A percentile compares a stretch with the other conserved stretches of the same genome.
phyloP scores from a whole-genome alignment of 257 asterid species.

The Fraxinus pennsylvanica region DNA sequence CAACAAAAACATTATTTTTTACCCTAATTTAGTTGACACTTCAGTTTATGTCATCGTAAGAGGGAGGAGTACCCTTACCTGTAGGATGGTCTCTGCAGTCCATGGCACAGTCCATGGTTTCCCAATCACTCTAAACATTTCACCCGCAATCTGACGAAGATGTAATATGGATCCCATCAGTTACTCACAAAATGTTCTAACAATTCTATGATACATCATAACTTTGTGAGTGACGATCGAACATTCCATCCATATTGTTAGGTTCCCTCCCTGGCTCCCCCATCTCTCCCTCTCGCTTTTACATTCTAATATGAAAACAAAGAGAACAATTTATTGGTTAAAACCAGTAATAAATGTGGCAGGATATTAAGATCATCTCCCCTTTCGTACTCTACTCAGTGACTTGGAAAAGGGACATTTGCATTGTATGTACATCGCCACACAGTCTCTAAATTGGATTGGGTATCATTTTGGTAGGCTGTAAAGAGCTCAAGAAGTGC shows the following conservation, averaged over 20 bases:
- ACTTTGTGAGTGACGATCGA: not conserved
- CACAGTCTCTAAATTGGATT: not conserved
- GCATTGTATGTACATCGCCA: not conserved
- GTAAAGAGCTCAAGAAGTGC: not conserved
- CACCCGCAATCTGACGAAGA: constrained; percentile 50
- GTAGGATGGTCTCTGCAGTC: constrained; percentile 89
- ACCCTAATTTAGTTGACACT: not conserved
- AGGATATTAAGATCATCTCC: not conserved
- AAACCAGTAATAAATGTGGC: not conserved
- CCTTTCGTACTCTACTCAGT: not conserved
- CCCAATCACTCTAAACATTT: constrained; percentile 49
- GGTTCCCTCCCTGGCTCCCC: not conserved
- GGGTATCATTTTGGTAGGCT: not conserved
- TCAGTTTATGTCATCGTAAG: not conserved
- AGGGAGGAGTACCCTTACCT: constrained; percentile 44
- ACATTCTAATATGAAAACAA: not conserved
- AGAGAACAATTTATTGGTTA: not conserved
- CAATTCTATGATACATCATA: constrained; percentile 4
- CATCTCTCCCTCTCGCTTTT: not conserved
- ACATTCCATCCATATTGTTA: not conserved
- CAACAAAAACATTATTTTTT: not conserved
- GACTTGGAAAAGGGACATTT: not conserved
- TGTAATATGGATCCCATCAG: constrained; percentile 10
- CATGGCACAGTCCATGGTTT: constrained; percentile 94
- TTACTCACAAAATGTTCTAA: constrained; percentile 2